A percentile compares a stretch with the other conserved stretches of the same genome.
These are phyloP conservation scores for Acephala macrosclerotiorum DNA, from an alignment of 2,329 filamentous ascomycete species.

Conservation along the genomic window DNA sequence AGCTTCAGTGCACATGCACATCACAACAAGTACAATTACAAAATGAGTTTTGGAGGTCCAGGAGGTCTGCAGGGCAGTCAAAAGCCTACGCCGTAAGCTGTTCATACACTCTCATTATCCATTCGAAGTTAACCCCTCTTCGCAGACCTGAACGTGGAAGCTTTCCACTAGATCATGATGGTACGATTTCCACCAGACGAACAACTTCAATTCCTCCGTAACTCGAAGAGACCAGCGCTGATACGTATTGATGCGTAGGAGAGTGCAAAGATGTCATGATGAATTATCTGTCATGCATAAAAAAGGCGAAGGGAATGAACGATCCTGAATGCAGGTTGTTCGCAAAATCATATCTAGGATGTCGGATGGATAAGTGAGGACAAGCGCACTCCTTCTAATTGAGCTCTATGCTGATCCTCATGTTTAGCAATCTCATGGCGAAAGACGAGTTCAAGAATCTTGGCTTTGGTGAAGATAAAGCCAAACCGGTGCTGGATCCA, in stretches of 20 bases:
- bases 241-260: slow-evolving; percentile 56
- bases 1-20: background rate
- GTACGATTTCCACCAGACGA: slow-evolving; percentile 48
- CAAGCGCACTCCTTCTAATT: too few species aligned
- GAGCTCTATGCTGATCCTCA: slow-evolving; percentile 9
- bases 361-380: slow-evolving; percentile 90
- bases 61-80: slow-evolving; percentile 68
- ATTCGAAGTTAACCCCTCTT: background rate
- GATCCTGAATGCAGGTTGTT: slow-evolving; percentile 84
- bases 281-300: slow-evolving; percentile 86
- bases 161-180: slow-evolving; percentile 96
- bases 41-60: slow-evolving; percentile 75
- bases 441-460: slow-evolving; percentile 94
- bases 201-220: background rate
- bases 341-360: slow-evolving; percentile 88
- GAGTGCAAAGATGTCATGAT: slow-evolving; percentile 94
- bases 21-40: background rate
- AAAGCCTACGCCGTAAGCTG: slow-evolving; percentile 74
- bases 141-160: slow-evolving; percentile 86
- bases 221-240: slow-evolving; percentile 10
- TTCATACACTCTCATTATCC: background rate
- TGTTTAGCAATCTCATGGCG: slow-evolving; percentile 86
- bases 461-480: slow-evolving; percentile 65
- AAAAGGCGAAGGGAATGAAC: slow-evolving; percentile 83
- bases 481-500: slow-evolving; percentile 28